A percentile compares a stretch with the other conserved stretches of the same genome.
Conservation (phyloP, 2,329 filamentous ascomycete species). For the Alternaria viburni region DNA sequence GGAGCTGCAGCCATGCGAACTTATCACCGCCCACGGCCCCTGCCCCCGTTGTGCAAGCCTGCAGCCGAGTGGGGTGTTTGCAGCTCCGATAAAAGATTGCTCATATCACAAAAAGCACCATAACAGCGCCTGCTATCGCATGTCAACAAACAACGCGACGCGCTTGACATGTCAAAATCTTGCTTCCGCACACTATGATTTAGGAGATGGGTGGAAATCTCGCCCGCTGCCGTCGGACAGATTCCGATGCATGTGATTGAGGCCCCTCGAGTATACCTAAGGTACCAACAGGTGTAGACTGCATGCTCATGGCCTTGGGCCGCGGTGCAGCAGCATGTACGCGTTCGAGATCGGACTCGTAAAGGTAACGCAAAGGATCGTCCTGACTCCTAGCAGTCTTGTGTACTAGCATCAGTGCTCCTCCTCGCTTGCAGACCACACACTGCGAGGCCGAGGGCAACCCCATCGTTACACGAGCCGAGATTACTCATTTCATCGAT, state of each 20-base stretch:
- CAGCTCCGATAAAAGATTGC: constrained; percentile 7
- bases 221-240: constrained; percentile 5
- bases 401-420: not conserved
- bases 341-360: not conserved
- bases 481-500: constrained; percentile 3
- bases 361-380: constrained; percentile 4
- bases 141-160: not conserved
- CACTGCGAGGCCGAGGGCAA: not conserved
- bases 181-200: not conserved
- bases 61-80: constrained; percentile 3
- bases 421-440: not conserved
- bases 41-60: constrained; percentile 9
- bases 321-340: not conserved
- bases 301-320: not conserved
- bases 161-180: not conserved
- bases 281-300: not conserved
- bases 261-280: not conserved
- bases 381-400: constrained; percentile 1
- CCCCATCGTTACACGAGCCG: not conserved
- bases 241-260: constrained; percentile 4
- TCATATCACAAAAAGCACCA: constrained; percentile 17
- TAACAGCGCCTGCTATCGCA: not conserved
- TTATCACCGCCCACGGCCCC: constrained; percentile 7
- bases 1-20: constrained; percentile 16
- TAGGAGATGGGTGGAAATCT: not conserved